Percentiles rank a stretch among this genome's conserved stretches.
These are phyloP conservation scores for Porphyrellus cyaneotinctus DNA, from an alignment of 768 basidiomycete genomes.

Conservation along the genomic window DNA sequence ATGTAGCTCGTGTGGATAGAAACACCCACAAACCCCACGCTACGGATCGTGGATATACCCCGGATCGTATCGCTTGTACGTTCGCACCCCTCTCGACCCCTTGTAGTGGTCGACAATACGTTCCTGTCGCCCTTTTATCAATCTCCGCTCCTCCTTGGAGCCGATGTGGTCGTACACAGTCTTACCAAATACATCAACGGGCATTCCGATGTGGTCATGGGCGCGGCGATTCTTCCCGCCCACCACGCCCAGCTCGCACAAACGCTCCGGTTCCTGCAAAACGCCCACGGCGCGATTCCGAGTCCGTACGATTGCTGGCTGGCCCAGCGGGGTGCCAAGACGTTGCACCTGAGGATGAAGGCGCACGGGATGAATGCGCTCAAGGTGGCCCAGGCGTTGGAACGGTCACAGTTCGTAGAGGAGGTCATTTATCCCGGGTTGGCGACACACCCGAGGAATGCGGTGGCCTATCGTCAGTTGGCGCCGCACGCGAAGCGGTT, in stretches of 20 bases:
- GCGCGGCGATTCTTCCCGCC: constrained; percentile 68
- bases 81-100: constrained; percentile 58
- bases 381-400: constrained; percentile 61
- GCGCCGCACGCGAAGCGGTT: constrained; percentile 69
- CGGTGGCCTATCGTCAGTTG: constrained; percentile 57
- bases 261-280: constrained; percentile 82
- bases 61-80: constrained; percentile 64
- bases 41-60: constrained; percentile 78
- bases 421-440: constrained; percentile 87
- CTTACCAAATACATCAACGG: constrained; percentile 93
- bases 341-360: constrained; percentile 83
- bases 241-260: constrained; percentile 45
- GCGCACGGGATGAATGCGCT: constrained; percentile 84
- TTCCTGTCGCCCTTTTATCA: constrained; percentile 91
- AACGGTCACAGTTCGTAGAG: constrained; percentile 55
- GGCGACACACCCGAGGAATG: constrained; percentile 58
- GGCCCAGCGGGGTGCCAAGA: constrained; percentile 87
- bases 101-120: constrained; percentile 91
- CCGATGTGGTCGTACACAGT: constrained; percentile 81
- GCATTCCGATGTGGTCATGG: constrained; percentile 92
- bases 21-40: constrained; percentile 91
- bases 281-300: constrained; percentile 81
- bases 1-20: constrained; percentile 89
- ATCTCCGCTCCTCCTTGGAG: constrained; percentile 79
- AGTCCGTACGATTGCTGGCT: constrained; percentile 89